A percentile compares a stretch with the other conserved stretches of the same genome.
phyloP scores from a whole-genome alignment of 2,329 filamentous ascomycete species.

The Hypoxylon rubiginosum region DNA sequence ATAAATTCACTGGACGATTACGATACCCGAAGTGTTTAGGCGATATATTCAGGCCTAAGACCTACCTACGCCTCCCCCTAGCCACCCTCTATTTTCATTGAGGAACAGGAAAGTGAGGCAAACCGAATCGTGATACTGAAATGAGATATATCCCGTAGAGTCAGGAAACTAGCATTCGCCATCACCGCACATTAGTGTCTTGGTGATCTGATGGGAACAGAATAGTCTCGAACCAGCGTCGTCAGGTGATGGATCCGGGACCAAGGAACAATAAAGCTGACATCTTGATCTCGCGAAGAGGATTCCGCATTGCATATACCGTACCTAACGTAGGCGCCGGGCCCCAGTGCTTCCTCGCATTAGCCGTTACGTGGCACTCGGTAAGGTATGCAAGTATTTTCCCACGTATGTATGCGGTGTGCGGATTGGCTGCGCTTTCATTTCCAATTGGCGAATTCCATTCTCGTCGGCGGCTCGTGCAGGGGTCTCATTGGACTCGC shows the following conservation, averaged over 20 bases:
- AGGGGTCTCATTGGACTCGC: constrained; percentile 45
- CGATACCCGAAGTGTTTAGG: neutral
- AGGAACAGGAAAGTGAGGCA: constrained; percentile 1
- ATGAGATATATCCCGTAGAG: neutral
- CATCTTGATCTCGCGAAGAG: neutral
- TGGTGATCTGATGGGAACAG: constrained; percentile 25
- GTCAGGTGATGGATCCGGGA: constrained; percentile 34
- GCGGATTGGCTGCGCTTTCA: constrained; percentile 9
- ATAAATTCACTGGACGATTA: neutral
- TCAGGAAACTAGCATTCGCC: neutral
- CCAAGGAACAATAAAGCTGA: constrained; percentile 3
- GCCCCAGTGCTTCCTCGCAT: neutral
- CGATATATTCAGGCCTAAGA: constrained; percentile 6
- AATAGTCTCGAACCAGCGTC: constrained; percentile 1
- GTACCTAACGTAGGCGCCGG: neutral
- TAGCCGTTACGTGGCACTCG: constrained; percentile 18
- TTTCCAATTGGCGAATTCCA: constrained; percentile 28
- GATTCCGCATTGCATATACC: neutral
- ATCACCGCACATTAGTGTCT: constrained; percentile 38
- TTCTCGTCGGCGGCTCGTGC: constrained; percentile 43
- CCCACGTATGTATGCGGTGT: constrained; percentile 14
- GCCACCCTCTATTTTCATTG: neutral
- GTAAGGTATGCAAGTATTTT: constrained; percentile 28
- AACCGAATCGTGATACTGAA: constrained; percentile 1
- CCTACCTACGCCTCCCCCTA: neutral